Evolutionary conservation across 257 asterid species (phyloP).

Genomic region (Solanum chiquidenum): DNA sequence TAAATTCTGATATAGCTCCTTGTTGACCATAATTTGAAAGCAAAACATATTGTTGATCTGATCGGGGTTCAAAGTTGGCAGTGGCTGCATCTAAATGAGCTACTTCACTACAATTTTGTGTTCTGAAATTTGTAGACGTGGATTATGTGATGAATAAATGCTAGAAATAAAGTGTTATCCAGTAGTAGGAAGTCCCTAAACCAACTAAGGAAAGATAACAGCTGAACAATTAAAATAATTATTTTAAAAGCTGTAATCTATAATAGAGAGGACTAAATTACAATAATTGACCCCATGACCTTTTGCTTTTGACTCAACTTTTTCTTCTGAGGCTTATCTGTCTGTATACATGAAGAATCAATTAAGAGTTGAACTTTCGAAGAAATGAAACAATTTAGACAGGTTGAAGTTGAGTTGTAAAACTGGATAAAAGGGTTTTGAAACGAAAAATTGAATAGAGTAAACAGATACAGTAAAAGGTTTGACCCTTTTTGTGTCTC

Average conservation of each 20-base stretch:
- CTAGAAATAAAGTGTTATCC: neutral
- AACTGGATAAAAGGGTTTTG: neutral
- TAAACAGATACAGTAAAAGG: neutral
- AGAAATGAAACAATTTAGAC: neutral
- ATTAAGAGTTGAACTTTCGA: neutral
- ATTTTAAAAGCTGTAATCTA: neutral
- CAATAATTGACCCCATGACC: neutral
- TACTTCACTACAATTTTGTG: neutral
- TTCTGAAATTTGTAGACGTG: neutral
- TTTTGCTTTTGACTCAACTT: neutral
- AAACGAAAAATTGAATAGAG: neutral
- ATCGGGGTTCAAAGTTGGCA: neutral
- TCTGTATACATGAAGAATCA: neutral
- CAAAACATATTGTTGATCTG: neutral
- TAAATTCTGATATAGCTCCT: no score
- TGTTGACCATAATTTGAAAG: neutral
- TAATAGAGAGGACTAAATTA: neutral
- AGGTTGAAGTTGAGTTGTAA: neutral
- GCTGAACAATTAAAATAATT: neutral
- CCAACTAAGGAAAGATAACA: neutral
- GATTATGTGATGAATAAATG: neutral
- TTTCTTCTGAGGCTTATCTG: neutral
- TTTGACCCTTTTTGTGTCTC: neutral
- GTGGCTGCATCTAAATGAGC: neutral
- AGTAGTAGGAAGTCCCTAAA: neutral